Evolutionary conservation across 1,284 basidiomycete genomes (phyloP).

Genomic region (Ceratobasidium sp.): DNA sequence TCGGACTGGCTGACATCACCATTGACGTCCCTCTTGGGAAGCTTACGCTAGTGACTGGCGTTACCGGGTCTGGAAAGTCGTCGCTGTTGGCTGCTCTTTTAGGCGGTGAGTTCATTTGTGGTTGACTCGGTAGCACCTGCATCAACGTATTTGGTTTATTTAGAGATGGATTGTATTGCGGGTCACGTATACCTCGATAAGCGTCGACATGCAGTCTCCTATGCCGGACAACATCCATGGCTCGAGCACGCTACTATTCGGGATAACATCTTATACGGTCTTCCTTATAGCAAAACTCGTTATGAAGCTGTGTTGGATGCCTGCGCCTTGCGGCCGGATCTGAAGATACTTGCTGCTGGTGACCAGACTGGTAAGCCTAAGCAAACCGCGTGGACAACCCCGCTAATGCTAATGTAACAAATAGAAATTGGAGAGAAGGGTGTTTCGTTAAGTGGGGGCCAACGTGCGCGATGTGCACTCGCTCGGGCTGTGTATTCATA

Average conservation of each 20-base stretch:
- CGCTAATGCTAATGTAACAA: slow-evolving; percentile 29
- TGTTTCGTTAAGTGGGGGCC: slow-evolving; percentile 73
- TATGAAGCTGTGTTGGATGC: slow-evolving; percentile 82
- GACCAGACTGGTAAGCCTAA: slow-evolving; percentile 77
- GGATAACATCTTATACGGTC: slow-evolving; percentile 86
- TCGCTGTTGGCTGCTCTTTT: slow-evolving; percentile 74
- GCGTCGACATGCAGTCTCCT: slow-evolving; percentile 68
- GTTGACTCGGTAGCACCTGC: slow-evolving; percentile 49
- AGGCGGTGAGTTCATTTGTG: slow-evolving; percentile 63
- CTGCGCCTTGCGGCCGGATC: slow-evolving; percentile 81
- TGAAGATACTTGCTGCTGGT: slow-evolving; percentile 81
- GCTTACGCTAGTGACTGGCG: slow-evolving; percentile 75
- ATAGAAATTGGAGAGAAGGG: slow-evolving; percentile 83
- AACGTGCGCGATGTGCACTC: slow-evolving; percentile 80
- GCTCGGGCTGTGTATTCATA: slow-evolving; percentile 74
- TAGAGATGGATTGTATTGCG: slow-evolving; percentile 76
- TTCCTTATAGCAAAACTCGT: slow-evolving; percentile 71
- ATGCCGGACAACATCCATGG: slow-evolving; percentile 56
- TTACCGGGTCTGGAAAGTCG: slow-evolving; percentile 85
- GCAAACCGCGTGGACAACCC: not conserved
- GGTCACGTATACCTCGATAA: slow-evolving; percentile 76
- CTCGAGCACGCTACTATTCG: slow-evolving; percentile 75
- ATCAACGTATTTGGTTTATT: slow-evolving; percentile 34
- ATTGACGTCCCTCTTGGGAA: slow-evolving; percentile 70
- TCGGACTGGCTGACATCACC: slow-evolving; percentile 60